These are phyloP conservation scores for Acacia pycnantha DNA, from an alignment of 331 rosid species.

Conservation along the genomic window DNA sequence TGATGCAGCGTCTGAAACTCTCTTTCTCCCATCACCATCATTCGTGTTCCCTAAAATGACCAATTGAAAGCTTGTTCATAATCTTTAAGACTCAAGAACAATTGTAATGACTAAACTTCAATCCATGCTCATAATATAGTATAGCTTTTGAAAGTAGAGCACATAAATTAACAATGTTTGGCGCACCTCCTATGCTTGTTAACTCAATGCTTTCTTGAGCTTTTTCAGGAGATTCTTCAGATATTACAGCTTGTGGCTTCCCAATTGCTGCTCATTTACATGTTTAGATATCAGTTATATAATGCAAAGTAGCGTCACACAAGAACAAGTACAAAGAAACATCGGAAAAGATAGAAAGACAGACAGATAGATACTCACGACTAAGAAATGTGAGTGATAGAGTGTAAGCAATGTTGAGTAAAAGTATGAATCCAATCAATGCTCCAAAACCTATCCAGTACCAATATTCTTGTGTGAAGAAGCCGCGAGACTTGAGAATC, in stretches of 20 bases:
- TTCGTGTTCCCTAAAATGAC: neutral
- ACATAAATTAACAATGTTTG: neutral
- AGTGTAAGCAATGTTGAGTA: constrained; percentile 51
- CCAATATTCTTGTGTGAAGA: constrained; percentile 63
- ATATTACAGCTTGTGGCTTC: constrained; percentile 40
- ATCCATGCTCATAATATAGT: neutral
- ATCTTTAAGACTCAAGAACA: neutral
- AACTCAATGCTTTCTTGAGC: constrained; percentile 18
- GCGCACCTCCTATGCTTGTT: neutral
- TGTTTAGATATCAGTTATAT: neutral
- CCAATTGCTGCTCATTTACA: constrained; percentile 43
- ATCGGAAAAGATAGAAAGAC: neutral
- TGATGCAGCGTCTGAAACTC: constrained; percentile 10
- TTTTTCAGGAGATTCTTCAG: constrained; percentile 35
- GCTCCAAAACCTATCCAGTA: constrained; percentile 76
- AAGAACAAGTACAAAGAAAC: neutral
- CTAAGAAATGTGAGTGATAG: constrained; percentile 60
- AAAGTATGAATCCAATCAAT: constrained; percentile 49
- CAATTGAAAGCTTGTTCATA: neutral
- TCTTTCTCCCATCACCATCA: neutral
- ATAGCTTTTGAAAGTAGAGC: neutral
- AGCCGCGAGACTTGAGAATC: constrained; percentile 57
- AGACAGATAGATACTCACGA: constrained; percentile 43
- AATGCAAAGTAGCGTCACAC: neutral
- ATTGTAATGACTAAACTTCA: neutral